These are phyloP conservation scores for Dacryopinax primogenitus DNA, from an alignment of 768 basidiomycete species.

Conservation along the genomic window DNA sequence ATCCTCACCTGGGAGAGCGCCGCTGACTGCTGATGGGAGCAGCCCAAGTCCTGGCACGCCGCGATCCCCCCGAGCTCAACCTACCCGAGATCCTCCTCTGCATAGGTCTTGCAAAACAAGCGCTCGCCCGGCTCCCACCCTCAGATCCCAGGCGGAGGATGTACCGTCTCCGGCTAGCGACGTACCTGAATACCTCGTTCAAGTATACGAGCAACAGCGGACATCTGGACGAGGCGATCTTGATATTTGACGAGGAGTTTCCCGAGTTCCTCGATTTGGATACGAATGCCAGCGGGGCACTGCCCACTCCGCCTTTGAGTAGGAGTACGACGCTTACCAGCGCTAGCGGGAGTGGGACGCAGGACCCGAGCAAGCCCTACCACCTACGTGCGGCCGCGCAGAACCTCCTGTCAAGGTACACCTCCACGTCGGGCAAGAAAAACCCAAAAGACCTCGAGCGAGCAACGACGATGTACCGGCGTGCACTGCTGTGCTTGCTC, in stretches of 20 bases:
- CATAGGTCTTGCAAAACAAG: neutral
- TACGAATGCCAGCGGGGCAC: neutral
- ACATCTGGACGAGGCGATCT: neutral
- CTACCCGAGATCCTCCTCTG: neutral
- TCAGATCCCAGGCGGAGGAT: neutral
- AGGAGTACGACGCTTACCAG: neutral
- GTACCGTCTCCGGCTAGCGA: conserved; percentile 1
- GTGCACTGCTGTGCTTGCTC: neutral
- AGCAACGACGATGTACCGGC: conserved; percentile 1
- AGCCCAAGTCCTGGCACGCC: neutral
- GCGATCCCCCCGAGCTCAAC: conserved; percentile 1
- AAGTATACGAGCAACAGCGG: neutral
- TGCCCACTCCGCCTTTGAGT: neutral
- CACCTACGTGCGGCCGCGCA: conserved; percentile 4
- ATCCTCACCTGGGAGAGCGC: neutral
- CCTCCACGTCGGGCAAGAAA: neutral
- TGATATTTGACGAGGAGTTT: conserved; percentile 1
- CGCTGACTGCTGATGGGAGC: neutral
- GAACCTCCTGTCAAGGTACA: neutral
- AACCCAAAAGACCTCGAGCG: neutral
- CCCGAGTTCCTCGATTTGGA: conserved; percentile 9
- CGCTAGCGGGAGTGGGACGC: neutral
- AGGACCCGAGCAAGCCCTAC: neutral
- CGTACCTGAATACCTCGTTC: neutral
- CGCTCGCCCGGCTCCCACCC: neutral